Evolutionary conservation across 305 asterid species (phyloP), one percentile per base, ranked within the genome.

Genomic region (Ajuga reptans): DNA sequence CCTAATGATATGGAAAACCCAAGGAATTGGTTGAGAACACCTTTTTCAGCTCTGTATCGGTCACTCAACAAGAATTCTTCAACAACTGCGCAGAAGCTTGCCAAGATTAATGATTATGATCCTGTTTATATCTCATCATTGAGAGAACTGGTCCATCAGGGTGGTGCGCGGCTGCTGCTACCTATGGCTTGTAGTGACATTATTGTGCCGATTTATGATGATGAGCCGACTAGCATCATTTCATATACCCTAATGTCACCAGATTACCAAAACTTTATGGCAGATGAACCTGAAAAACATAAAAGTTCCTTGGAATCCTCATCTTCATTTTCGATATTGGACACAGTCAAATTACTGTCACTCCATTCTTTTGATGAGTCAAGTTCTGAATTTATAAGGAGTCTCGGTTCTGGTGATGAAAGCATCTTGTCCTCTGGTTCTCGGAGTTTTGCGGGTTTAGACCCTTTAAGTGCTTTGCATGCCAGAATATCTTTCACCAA

Each of bases 151-250:
- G 47, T 86, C 52, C 78, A 76, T 75, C 87, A 79, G 75, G 84
- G 87, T 75, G 90, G 87, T 71, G 87, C 86, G 37, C 80, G 92
- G 72, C 69, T 88, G 64, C 86, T 90, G 80, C 84, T 85, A 39
- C 83, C 92, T 62, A 55, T 69, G 39, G 86, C 87, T 75, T 71
- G 80, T 68, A 57, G 78, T 66, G 88, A 82, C 77, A 75, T 65
- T 63, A 74, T 88, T 69, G 81, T 90, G 56, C 95, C 97, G 41
- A 82, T 90, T 73, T 90, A 85, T 79, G 97, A 90, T 10, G 94
- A 88, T 82, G 96, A 90, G 79, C 96, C 96, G 7, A 90, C 96
- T 43, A 88, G 97, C 70, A 74, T 88, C 49, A 84, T 90, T 75
- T 77, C 97, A 7, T 86, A 85, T 77, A 84, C 90, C 45, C 84